phyloP scores from a whole-genome alignment of 2,329 filamentous ascomycete species.

The Microdochium nivale region DNA sequence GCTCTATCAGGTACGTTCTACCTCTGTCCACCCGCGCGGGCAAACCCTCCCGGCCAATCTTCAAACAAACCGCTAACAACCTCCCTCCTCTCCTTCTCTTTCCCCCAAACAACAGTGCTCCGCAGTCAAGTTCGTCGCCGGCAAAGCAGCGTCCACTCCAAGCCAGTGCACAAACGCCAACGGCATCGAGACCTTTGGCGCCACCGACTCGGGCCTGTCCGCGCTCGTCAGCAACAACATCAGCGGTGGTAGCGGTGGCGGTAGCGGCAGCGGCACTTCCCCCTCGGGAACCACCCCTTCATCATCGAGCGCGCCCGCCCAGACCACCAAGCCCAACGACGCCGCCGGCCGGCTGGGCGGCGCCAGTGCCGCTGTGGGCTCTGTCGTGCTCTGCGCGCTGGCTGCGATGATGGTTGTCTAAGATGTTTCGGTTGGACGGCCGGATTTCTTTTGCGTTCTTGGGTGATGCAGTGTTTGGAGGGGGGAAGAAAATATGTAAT shows the following conservation, averaged over 20 bases:
- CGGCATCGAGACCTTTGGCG: not conserved
- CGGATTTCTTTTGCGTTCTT: too few species aligned
- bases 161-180: not conserved
- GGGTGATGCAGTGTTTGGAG: too few species aligned
- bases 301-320: not conserved
- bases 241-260: too few species aligned
- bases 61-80: too few species aligned
- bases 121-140: constrained; percentile 44
- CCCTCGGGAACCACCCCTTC: not conserved
- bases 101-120: constrained; percentile 32
- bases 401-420: not conserved
- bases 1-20: constrained; percentile 41
- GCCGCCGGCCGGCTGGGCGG: not conserved
- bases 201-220: not conserved
- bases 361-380: not conserved
- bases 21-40: not conserved
- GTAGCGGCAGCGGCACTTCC: not conserved
- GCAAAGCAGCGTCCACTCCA: constrained; percentile 14
- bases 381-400: not conserved
- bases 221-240: not conserved
- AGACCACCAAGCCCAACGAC: not conserved
- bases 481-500: too few species aligned
- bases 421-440: too few species aligned
- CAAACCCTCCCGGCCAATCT: not conserved
- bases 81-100: too few species aligned